Base-by-base conservation (phyloP, 192 early-diverging fungal genomes). In the Haplosporangium gracile region DNA sequence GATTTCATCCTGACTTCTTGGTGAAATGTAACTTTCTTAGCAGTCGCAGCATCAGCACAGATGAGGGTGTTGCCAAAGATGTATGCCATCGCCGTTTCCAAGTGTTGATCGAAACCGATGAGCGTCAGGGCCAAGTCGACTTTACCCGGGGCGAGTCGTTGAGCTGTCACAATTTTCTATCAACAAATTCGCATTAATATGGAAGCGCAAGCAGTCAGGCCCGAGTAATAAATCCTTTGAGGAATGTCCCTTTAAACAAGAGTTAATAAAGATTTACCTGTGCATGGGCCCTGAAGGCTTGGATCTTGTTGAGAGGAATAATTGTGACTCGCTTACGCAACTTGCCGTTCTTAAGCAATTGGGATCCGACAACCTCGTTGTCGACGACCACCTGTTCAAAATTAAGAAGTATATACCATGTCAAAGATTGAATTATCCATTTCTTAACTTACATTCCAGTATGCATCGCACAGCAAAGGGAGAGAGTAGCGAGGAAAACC, bases 291-390 rank as follows among this genome's bases (percentile, higher is more conserved):
- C 78, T 91, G 43, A 87, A 91, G 2, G 91, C 82, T n/a, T 85
- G 79, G 68, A 99, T 99, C 88, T 97, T 98, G 93, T 99, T 99
- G n/a, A 99, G 89, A 24, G 98, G 99, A 68, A 99, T 97, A 24
- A 99, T 92, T 3, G 98, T 99, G 20, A 96, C 94, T 1, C 97
- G 92, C 38, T 93, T 94, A 39, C 90, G 89, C 13, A 99, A 88
- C 74, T 90, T 90, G 39, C 97, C 97, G 24, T 93, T 90, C 73
- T 96, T 90, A 20, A 99, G 83, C 49, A 99, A 88, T 85, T 97
- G 94, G 1, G 94, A 88, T 13, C 95, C 97, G 2, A 97, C 92
- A 4, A 90, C 89, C 80, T 99, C 98, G 75, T 95, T 93, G 22
- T 96, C 93, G 0, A 99, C 97, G n/a, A 99, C 96, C 26, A 99